Evolutionary conservation across 139 green algal genomes (phyloP), one percentile per base, ranked within the genome.

Genomic region (Haematococcus sp.): DNA sequence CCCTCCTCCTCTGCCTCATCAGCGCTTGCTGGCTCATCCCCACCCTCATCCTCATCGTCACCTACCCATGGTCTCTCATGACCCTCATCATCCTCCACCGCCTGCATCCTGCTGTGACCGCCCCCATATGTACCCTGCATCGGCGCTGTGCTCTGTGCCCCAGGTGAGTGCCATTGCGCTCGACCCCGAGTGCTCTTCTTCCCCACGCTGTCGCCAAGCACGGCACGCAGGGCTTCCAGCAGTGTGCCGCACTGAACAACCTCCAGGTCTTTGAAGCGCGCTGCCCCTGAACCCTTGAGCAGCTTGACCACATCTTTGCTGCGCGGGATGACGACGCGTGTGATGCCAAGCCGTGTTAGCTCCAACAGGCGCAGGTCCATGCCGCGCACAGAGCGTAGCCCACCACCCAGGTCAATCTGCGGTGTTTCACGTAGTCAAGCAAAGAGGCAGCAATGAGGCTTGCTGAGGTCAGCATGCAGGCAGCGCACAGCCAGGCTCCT

Each of bases 351-450:
- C 44, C 75, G 67, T 33, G 74, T 70, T 11, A 76, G 65, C 35
- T 81, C 74, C 28, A 43, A 20, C 35, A 81, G 4, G 0, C 79
- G 69, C 55, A 59, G 20, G 19, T 84, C 78, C 32, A 84, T 44
- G 2, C 61, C 25, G 27, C 66, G 27, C 20, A 84, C 73, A 17
- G 63, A 7, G 0, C 78, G 73, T 32, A 84, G 54, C 5, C 63
- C 67, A 16, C 78, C 78, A 0, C 51, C 69, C 63, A 84, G 73
- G 33, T 84, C 78, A 0, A 80, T 49, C 75, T 81, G 74, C 2
- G 40, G 40, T 11, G 40, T 49, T 49, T 49, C 40, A 49, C 40
- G 40, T n/a, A n/a, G n/a, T n/a, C n/a, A n/a, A n/a, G n/a, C n/a
- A n/a, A n/a, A n/a, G n/a, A n/a, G n/a, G n/a, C n/a, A n/a, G n/a